Percentiles rank a stretch among this genome's conserved stretches.
Conservation (phyloP, 2,329 filamentous ascomycete species). For the Neocucurbitaria cava region DNA sequence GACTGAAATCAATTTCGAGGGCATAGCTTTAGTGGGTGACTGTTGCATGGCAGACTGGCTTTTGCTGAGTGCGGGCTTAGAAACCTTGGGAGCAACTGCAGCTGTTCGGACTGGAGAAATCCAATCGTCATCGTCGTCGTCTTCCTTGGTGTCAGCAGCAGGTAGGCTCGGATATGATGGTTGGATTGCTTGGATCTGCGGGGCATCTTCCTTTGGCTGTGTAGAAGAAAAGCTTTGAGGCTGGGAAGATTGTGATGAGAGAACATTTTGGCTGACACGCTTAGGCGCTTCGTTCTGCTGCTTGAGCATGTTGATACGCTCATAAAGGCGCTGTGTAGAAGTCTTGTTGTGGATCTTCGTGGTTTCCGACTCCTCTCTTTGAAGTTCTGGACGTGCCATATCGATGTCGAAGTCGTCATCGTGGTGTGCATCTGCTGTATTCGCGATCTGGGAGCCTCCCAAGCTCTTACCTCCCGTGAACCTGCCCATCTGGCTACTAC, state of each 20-base stretch:
- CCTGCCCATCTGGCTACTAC: constrained; percentile 76
- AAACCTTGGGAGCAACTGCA: constrained; percentile 28
- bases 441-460: constrained; percentile 54
- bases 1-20: constrained; percentile 54
- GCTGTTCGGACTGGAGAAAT: constrained; percentile 60
- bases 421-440: constrained; percentile 43
- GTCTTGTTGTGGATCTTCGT: constrained; percentile 77
- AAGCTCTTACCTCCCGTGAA: constrained; percentile 75
- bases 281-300: constrained; percentile 52
- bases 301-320: constrained; percentile 83
- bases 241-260: constrained; percentile 34
- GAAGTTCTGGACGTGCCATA: constrained; percentile 49
- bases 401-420: constrained; percentile 64
- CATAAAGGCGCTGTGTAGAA: constrained; percentile 90
- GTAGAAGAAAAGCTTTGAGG: constrained; percentile 38
- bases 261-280: constrained; percentile 49
- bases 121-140: constrained; percentile 59
- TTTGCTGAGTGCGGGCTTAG: constrained; percentile 63
- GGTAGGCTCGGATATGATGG: constrained; percentile 52
- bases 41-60: constrained; percentile 61
- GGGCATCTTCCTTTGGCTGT: constrained; percentile 47
- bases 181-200: constrained; percentile 37
- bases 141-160: constrained; percentile 18
- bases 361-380: constrained; percentile 57
- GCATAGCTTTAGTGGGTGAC: constrained; percentile 51